phyloP scores from a whole-genome alignment of 768 basidiomycete genomes.

The Sistotremastrum niveocremeum region DNA sequence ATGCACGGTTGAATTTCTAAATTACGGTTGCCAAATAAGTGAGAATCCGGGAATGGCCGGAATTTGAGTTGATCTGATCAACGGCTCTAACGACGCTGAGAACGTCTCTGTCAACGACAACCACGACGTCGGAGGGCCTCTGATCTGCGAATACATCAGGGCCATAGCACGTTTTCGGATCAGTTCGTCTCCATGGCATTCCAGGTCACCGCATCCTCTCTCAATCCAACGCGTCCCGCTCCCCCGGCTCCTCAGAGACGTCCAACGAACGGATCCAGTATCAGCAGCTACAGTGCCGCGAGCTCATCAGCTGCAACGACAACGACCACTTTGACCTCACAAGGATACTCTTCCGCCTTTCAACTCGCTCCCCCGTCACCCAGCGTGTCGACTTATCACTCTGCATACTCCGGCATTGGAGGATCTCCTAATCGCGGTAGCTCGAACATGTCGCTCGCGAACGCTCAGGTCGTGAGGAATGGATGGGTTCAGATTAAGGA shows the following conservation, averaged over 20 bases:
- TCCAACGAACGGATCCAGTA: slow-evolving; percentile 23
- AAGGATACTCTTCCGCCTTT: slow-evolving; percentile 49
- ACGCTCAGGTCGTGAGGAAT: slow-evolving; percentile 40
- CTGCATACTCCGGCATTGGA: slow-evolving; percentile 71
- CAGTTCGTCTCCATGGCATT: slow-evolving; percentile 27
- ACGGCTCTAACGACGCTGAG: too few relatives aligned
- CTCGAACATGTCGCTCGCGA: slow-evolving; percentile 28
- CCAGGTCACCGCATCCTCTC: slow-evolving; percentile 38
- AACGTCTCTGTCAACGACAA: too few relatives aligned
- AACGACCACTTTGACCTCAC: slow-evolving; percentile 31
- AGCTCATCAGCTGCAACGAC: slow-evolving; percentile 4
- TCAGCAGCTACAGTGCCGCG: slow-evolving; percentile 14
- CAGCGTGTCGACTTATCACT: slow-evolving; percentile 45
- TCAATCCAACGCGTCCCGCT: slow-evolving; percentile 69
- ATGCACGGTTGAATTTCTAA: too few relatives aligned
- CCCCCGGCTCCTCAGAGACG: slow-evolving; percentile 53
- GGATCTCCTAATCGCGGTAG: slow-evolving; percentile 41
- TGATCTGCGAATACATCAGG: too few relatives aligned
- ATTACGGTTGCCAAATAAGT: too few relatives aligned
- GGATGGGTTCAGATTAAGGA: slow-evolving; percentile 87
- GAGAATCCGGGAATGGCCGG: too few relatives aligned
- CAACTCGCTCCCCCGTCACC: slow-evolving; percentile 29
- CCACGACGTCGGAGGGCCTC: too few relatives aligned
- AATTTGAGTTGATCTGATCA: too few relatives aligned
- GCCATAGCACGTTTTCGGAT: too few relatives aligned